Conservation (phyloP, 2,329 filamentous ascomycete genomes). For the Phialocephala subalpina region DNA sequence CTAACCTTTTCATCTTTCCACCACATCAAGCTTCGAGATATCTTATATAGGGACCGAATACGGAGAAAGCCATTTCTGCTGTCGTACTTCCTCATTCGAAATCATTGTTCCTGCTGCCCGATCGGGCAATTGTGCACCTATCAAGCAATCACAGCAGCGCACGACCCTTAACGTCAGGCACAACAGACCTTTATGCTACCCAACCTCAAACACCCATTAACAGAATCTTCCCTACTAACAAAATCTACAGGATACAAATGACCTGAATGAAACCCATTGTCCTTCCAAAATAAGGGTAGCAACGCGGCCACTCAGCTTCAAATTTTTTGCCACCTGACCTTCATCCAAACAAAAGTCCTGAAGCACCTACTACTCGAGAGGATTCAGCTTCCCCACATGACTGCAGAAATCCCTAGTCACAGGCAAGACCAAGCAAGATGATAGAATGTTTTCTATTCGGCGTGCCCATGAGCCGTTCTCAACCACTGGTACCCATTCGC, state of each 20-base stretch:
- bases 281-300: neutral
- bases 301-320: neutral
- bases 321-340: neutral
- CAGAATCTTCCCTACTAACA: neutral
- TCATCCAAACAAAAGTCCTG: neutral
- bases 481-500: neutral
- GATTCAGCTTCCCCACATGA: constrained; percentile 1
- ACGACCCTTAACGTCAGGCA: neutral
- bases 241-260: neutral
- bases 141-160: neutral
- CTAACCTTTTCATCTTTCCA: neutral
- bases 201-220: neutral
- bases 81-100: neutral
- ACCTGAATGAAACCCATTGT: neutral
- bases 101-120: neutral
- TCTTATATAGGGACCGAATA: neutral
- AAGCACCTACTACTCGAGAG: neutral
- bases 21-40: neutral
- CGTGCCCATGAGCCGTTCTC: neutral
- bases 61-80: neutral
- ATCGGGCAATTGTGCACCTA: neutral
- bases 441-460: neutral
- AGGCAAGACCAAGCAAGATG: neutral
- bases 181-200: neutral
- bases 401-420: neutral